These are phyloP conservation scores for Salvia miltiorrhiza DNA, from an alignment of 257 asterid species.

Conservation along the genomic window DNA sequence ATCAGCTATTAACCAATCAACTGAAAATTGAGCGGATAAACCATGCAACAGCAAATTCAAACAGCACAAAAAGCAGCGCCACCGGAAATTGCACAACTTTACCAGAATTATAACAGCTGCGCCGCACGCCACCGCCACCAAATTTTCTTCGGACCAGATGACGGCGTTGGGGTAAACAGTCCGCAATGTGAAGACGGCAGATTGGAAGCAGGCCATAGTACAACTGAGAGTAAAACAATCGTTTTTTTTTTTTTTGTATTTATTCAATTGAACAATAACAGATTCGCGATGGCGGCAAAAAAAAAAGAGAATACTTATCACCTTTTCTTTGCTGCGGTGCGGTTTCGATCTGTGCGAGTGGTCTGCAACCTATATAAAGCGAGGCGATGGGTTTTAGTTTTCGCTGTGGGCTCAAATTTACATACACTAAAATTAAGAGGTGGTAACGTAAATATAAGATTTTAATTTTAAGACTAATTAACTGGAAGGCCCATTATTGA, in stretches of 20 bases:
- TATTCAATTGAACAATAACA: not conserved
- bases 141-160: constrained; percentile 87
- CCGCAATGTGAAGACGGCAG: constrained; percentile 54
- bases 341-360: constrained; percentile 10
- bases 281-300: constrained; percentile 12
- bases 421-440: no score
- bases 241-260: no score
- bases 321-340: not conserved
- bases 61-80: not conserved
- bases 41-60: not conserved
- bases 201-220: constrained; percentile 61
- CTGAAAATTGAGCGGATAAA: not conserved
- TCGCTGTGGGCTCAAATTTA: no score
- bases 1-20: not conserved
- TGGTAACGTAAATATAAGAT: no score
- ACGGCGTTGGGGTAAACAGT: constrained; percentile 73
- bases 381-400: no score
- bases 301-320: not conserved
- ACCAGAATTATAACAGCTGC: constrained; percentile 66
- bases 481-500: no score
- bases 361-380: no score
- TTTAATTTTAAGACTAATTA: no score
- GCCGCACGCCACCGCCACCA: constrained; percentile 80
- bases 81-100: not conserved
- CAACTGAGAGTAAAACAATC: not conserved